phyloP scores from a whole-genome alignment of 192 early-diverging fungal species.

The Gryganskiella cystojenkinii region DNA sequence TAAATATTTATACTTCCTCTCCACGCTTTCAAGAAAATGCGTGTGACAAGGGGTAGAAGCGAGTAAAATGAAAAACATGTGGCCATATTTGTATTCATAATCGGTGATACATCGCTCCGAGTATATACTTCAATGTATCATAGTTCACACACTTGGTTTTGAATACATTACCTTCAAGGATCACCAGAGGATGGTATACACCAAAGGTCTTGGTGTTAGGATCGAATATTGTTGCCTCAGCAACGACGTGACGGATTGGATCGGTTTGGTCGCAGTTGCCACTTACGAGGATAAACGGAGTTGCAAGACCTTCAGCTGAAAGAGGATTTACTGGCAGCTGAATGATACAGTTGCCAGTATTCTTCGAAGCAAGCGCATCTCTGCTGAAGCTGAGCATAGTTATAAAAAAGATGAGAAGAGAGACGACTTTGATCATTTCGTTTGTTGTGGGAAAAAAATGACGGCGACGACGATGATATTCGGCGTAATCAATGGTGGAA shows the following conservation, averaged over 20 bases:
- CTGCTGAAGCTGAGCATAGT: slow-evolving; percentile 7
- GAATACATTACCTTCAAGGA: too few relatives aligned
- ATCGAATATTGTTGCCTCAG: too few relatives aligned
- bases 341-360: slow-evolving; percentile 14
- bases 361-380: slow-evolving; percentile 4
- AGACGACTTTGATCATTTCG: slow-evolving; percentile 17
- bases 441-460: not conserved
- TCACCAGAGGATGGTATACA: too few relatives aligned
- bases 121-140: too few relatives aligned
- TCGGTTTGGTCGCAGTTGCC: slow-evolving; percentile 16
- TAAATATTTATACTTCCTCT: slow-evolving; percentile 7
- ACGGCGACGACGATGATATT: too few relatives aligned
- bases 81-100: too few relatives aligned
- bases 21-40: slow-evolving; percentile 3
- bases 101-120: too few relatives aligned
- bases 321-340: slow-evolving; percentile 12
- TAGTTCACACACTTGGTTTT: too few relatives aligned
- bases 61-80: too few relatives aligned
- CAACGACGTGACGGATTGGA: slow-evolving; percentile 3
- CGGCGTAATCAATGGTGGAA: too few relatives aligned
- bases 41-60: not conserved
- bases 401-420: slow-evolving; percentile 12
- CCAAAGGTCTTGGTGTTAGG: too few relatives aligned
- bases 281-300: slow-evolving; percentile 4
- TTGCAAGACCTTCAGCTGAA: slow-evolving; percentile 18